Percentiles rank a stretch among this genome's conserved stretches.
These are phyloP conservation scores for Cucurbitaria berberidis DNA, from an alignment of 2,329 filamentous ascomycete genomes.

Conservation along the genomic window DNA sequence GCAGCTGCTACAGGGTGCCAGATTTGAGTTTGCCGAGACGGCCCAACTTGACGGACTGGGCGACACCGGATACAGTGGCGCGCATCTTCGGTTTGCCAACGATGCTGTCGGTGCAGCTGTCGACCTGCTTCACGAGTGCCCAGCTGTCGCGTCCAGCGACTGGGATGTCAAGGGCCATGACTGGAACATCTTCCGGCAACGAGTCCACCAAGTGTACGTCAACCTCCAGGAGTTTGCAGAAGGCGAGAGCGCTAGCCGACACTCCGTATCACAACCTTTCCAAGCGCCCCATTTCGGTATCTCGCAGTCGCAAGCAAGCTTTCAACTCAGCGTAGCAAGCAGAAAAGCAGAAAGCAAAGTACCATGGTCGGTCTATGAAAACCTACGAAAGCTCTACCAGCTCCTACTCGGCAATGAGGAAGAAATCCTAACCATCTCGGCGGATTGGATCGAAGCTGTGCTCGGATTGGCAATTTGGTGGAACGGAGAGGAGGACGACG, in stretches of 20 bases:
- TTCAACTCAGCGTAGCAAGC: constrained; percentile 69
- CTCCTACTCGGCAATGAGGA: constrained; percentile 77
- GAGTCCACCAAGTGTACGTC: constrained; percentile 71
- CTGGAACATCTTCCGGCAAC: constrained; percentile 83
- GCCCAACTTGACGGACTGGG: constrained; percentile 67
- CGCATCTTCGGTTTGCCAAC: constrained; percentile 78
- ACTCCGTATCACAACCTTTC: constrained; percentile 54
- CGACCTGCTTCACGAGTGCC: constrained; percentile 74
- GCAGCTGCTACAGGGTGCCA: constrained; percentile 73
- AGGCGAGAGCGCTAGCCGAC: constrained; percentile 63
- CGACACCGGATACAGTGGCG: constrained; percentile 72
- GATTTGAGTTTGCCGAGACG: constrained; percentile 76
- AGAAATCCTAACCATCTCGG: constrained; percentile 76
- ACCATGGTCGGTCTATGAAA: constrained; percentile 89
- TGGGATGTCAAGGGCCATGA: constrained; percentile 85
- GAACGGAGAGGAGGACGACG: constrained; percentile 72
- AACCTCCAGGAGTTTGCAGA: constrained; percentile 81
- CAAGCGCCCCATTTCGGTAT: constrained; percentile 49
- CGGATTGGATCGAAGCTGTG: constrained; percentile 92
- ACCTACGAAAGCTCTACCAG: constrained; percentile 78
- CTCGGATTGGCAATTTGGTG: constrained; percentile 88
- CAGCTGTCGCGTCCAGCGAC: constrained; percentile 67
- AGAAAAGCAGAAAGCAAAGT: constrained; percentile 82
- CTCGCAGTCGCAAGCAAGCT: constrained; percentile 58
- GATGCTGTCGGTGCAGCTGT: constrained; percentile 72